phyloP scores from a whole-genome alignment of 768 basidiomycete genomes.

The Coprinopsis cinerea region DNA sequence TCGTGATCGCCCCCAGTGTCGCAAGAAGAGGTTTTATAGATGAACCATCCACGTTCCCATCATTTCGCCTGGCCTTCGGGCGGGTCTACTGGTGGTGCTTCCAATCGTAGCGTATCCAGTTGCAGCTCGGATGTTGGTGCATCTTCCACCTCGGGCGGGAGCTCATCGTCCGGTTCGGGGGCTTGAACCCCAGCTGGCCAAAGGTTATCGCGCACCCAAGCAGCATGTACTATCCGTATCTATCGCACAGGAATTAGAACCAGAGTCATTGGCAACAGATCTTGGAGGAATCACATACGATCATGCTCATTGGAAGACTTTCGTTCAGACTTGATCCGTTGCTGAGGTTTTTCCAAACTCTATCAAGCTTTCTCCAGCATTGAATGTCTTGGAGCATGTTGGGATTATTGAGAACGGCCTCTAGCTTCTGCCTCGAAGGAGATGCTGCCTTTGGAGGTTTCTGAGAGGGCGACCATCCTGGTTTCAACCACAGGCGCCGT shows the following conservation, averaged over 20 bases:
- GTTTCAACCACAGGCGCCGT: conserved; percentile 54
- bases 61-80: not conserved
- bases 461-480: conserved; percentile 16
- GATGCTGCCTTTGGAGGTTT: conserved; percentile 22
- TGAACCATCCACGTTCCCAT: not conserved
- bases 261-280: not conserved
- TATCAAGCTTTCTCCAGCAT: conserved; percentile 51
- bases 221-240: conserved; percentile 69
- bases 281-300: conserved; percentile 40
- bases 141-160: conserved; percentile 14
- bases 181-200: conserved; percentile 63
- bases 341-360: conserved; percentile 58
- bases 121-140: conserved; percentile 3
- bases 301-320: conserved; percentile 53
- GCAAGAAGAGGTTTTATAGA: no score
- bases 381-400: conserved; percentile 44
- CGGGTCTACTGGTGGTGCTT: not conserved
- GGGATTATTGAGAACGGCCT: conserved; percentile 41
- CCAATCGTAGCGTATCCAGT: not conserved
- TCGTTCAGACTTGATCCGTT: conserved; percentile 54
- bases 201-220: conserved; percentile 71
- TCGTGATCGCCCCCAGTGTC: no score
- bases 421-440: conserved; percentile 40
- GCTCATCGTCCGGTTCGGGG: conserved; percentile 58
- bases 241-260: conserved; percentile 22